These are phyloP conservation scores for Heracleum sosnowskyi DNA, from an alignment of 129 eudicot genomes.

Conservation along the genomic window DNA sequence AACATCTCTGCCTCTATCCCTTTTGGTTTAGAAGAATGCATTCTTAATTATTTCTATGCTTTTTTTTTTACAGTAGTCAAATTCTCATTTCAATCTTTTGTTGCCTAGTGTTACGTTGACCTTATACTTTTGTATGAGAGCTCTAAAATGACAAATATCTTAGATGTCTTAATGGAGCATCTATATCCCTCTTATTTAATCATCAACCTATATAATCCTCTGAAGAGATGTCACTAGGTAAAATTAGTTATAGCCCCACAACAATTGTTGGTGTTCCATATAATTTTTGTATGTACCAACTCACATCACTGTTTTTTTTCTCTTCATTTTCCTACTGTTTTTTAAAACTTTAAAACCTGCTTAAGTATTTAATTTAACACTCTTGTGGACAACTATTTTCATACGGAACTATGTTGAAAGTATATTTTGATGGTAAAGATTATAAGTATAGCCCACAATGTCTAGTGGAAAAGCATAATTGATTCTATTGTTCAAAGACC, in stretches of 20 bases:
- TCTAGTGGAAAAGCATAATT: not conserved
- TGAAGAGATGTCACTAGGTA: not conserved
- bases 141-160: not conserved
- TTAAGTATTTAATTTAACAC: not conserved
- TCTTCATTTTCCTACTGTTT: not conserved
- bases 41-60: not conserved
- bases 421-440: not conserved
- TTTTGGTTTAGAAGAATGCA: not conserved
- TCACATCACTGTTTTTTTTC: not conserved
- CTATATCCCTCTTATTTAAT: not conserved
- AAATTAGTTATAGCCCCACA: not conserved
- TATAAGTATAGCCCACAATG: not conserved
- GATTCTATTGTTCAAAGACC: not conserved
- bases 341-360: not conserved
- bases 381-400: not conserved
- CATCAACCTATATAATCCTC: not conserved
- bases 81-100: not conserved
- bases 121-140: not conserved
- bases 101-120: not conserved
- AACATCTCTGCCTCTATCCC: not conserved
- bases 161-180: not conserved
- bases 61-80: not conserved
- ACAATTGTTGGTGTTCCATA: not conserved
- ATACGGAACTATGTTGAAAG: not conserved
- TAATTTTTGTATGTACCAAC: not conserved